Base-by-base conservation (phyloP, 345 rosid genomes). In the Eucalyptus polyanthemos region DNA sequence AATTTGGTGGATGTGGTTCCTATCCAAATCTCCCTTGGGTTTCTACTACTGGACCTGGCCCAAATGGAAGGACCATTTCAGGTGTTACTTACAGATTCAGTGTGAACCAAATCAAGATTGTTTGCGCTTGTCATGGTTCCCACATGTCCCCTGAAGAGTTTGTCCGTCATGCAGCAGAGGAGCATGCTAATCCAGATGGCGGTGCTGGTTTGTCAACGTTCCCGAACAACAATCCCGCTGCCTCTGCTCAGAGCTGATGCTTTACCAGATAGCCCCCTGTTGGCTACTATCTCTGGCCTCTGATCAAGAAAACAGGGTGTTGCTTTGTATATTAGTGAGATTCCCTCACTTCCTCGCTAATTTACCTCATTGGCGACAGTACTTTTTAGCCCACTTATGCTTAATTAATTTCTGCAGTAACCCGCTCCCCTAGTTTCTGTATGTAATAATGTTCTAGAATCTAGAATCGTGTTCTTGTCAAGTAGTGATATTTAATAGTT, bases 101-200 rank as follows among this genome's bases (percentile, higher is more conserved):
- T 15, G 89, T 95, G 19, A 95, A 93, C 92, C 98, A 95, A 91
- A 94, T 98, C 87, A 94, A 91, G 92, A 97, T 98, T 15, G 99
- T 98, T 22, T 98, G 99, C 44, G 99, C 99, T 90, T 98, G 99
- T 89, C 99, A 98, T n/a, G 94, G 99, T 88, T 87, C 90, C 9
- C 99, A 98, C 89, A 93, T 97, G 99, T 93, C 95, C 50, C 99
- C 98, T 3, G 99, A 98, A 91, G 99, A 98, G 92, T 98, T 98
- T 93, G 95, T 96, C 45, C 91, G 94, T 80, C 99, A 98, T 54
- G 99, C 99, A 80, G 95, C 94, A 22, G 98, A 96, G 60, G 98
- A 95, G 90, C 90, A 91, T 86, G 91, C 89, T 45, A 91, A 91
- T 88, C 94, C 95, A 3, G 98, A 96, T 27, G 89, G 92, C 88